Evolutionary conservation across 2,329 filamentous ascomycete species (phyloP).

Genomic region (Trichoderma guizhouense): DNA sequence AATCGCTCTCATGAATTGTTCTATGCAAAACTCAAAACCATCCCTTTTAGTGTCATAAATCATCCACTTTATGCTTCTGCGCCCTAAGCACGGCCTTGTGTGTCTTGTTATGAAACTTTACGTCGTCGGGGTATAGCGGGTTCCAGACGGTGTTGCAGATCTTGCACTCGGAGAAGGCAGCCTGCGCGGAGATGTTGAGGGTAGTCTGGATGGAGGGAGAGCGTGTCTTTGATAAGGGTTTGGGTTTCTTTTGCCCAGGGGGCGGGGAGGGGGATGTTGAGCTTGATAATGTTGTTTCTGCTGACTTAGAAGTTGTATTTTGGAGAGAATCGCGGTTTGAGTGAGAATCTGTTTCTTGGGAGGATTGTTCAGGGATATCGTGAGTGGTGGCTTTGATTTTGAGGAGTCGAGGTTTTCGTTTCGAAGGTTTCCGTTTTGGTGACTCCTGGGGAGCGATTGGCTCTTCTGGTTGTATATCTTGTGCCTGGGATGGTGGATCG

Average conservation of each 20-base stretch:
- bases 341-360: neutral
- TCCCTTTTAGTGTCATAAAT: constrained; percentile 2
- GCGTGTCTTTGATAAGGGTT: neutral
- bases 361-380: neutral
- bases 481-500: neutral
- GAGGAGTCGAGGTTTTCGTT: constrained; percentile 29
- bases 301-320: neutral
- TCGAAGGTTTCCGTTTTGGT: neutral
- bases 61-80: constrained; percentile 26
- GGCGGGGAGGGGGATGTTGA: neutral
- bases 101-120: constrained; percentile 41
- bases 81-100: constrained; percentile 35
- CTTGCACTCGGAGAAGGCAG: constrained; percentile 43
- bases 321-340: neutral
- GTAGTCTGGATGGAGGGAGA: constrained; percentile 39
- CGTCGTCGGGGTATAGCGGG: constrained; percentile 42
- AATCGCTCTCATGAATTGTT: neutral
- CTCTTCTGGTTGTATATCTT: constrained; percentile 2
- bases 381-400: constrained; percentile 25
- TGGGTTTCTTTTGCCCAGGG: neutral
- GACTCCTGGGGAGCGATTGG: constrained; percentile 20
- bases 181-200: constrained; percentile 41
- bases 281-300: neutral
- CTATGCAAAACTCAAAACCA: neutral
- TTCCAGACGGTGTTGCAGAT: constrained; percentile 44